Conservation (phyloP, 2,329 filamentous ascomycete genomes). For the Nemania sp. region DNA sequence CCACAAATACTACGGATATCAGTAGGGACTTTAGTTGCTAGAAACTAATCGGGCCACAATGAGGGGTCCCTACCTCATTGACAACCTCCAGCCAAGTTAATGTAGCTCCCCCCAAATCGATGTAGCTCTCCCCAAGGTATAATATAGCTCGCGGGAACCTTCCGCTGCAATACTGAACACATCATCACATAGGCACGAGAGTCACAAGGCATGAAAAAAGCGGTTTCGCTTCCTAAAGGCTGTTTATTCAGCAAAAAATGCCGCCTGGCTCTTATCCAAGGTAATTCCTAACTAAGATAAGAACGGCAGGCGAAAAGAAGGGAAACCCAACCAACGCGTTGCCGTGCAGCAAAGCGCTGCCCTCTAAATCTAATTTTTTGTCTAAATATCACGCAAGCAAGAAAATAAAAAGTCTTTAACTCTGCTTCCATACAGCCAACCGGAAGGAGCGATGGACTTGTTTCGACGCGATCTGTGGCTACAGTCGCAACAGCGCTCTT, state of each 20-base stretch:
- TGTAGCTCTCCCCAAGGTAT: no score
- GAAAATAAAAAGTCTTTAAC: neutral
- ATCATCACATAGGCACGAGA: no score
- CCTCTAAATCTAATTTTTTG: conserved; percentile 19
- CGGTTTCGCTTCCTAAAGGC: neutral
- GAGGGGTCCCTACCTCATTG: no score
- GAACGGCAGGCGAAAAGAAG: conserved; percentile 9
- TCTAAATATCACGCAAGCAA: conserved; percentile 13
- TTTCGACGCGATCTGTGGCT: conserved; percentile 4
- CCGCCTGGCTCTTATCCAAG: no score
- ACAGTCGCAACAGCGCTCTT: conserved; percentile 64
- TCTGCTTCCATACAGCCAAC: neutral
- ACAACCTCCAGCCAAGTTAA: no score
- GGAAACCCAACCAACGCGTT: neutral
- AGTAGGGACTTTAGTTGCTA: no score
- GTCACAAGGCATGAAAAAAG: neutral
- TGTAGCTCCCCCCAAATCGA: no score
- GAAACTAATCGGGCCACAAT: no score
- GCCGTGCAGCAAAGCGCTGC: neutral
- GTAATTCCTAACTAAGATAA: neutral
- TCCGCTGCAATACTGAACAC: no score
- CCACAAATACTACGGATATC: no score
- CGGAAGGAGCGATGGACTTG: neutral
- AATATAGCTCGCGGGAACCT: neutral
- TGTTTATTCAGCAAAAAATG: conserved; percentile 8